Percentiles rank a stretch among this genome's conserved stretches.
Conservation (phyloP, 805 yeast species). For the Saccharomycodes ludwigii region DNA sequence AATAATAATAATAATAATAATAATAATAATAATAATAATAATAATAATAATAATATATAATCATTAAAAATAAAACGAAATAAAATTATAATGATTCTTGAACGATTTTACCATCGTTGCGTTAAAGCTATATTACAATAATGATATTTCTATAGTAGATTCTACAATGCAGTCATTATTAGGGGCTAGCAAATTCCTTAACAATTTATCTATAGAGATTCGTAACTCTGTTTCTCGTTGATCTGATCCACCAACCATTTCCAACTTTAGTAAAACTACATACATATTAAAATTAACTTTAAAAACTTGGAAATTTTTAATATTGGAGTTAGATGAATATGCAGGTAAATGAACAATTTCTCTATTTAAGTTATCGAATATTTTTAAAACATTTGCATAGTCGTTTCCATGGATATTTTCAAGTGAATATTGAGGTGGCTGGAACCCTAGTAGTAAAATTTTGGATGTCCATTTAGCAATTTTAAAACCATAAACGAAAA, state of each 20-base stretch:
- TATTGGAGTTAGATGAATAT: constrained; percentile 37
- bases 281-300: constrained; percentile 51
- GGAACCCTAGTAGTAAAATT: constrained; percentile 21
- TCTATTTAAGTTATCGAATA: constrained; percentile 25
- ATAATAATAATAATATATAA: too few species aligned
- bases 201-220: constrained; percentile 16
- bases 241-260: constrained; percentile 57
- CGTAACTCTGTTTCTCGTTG: constrained; percentile 54
- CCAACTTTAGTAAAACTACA: constrained; percentile 41
- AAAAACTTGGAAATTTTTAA: constrained; percentile 39
- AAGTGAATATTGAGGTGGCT: neutral
- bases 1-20: too few species aligned
- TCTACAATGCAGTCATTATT: neutral
- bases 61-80: too few species aligned
- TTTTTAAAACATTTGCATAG: too few species aligned
- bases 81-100: too few species aligned
- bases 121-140: too few species aligned
- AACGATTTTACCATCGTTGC: too few species aligned
- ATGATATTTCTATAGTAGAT: constrained; percentile 1
- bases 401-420: too few species aligned
- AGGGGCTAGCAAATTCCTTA: neutral
- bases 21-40: too few species aligned
- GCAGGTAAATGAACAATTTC: constrained; percentile 35
- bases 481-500: constrained; percentile 20
- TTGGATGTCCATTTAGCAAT: constrained; percentile 25